phyloP scores from a whole-genome alignment of 2,329 filamentous ascomycete genomes.

The Atkinsonella hypoxylon region DNA sequence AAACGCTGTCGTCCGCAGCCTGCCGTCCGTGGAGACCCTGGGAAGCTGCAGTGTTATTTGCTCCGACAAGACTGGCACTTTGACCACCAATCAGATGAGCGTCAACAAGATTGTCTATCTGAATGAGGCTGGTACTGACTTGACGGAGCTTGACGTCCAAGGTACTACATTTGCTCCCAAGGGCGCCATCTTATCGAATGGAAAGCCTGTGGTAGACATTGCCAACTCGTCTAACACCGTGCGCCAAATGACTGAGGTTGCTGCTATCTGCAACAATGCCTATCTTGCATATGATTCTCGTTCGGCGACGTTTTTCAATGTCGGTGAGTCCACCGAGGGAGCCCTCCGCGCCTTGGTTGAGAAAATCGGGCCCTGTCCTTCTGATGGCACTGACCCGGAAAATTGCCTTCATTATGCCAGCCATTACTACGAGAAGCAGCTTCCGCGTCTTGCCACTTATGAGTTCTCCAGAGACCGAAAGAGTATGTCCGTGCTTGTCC shows the following conservation, averaged over 20 bases:
- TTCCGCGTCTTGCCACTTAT: slow-evolving; percentile 70
- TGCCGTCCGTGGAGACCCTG: slow-evolving; percentile 93
- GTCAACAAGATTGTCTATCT: slow-evolving; percentile 87
- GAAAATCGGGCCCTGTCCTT: slow-evolving; percentile 79
- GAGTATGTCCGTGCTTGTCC: slow-evolving; percentile 95
- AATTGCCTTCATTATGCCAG: slow-evolving; percentile 72
- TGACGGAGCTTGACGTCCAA: slow-evolving; percentile 81
- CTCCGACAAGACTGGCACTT: slow-evolving; percentile 96
- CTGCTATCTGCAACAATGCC: slow-evolving; percentile 80
- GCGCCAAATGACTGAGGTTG: slow-evolving; percentile 61
- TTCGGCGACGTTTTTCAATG: slow-evolving; percentile 60
- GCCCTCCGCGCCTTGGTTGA: slow-evolving; percentile 83
- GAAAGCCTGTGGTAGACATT: slow-evolving; percentile 56
- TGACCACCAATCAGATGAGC: slow-evolving; percentile 99
- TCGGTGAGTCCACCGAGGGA: slow-evolving; percentile 93
- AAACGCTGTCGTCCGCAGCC: slow-evolving; percentile 90
- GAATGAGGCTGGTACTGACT: slow-evolving; percentile 55
- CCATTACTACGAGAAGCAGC: slow-evolving; percentile 67
- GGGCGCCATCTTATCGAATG: slow-evolving; percentile 58
- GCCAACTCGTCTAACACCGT: slow-evolving; percentile 64
- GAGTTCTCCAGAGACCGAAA: slow-evolving; percentile 97
- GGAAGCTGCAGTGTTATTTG: slow-evolving; percentile 99
- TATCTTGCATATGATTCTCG: slow-evolving; percentile 71
- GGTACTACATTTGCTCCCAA: slow-evolving; percentile 86
- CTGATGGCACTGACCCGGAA: slow-evolving; percentile 35